Conservation (phyloP, 1,139 yeast species). For the Yamadazyma songkhlaensis region DNA sequence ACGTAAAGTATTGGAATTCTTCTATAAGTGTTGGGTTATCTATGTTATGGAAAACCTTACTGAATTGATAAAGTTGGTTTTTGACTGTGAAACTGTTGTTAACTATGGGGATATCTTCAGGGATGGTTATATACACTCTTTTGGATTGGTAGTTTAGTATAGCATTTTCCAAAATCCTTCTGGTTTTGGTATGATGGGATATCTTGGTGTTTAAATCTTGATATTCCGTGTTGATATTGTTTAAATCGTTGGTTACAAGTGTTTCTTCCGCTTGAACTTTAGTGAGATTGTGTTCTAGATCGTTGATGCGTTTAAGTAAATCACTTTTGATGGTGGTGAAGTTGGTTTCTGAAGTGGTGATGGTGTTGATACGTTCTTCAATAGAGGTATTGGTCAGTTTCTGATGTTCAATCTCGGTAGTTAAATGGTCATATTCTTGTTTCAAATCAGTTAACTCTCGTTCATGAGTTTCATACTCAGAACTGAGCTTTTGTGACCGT, state of each 20-base stretch:
- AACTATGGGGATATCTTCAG: slow-evolving; percentile 1
- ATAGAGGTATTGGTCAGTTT: neutral
- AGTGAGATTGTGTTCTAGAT: slow-evolving; percentile 11
- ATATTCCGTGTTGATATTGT: slow-evolving; percentile 1
- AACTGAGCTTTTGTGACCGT: slow-evolving; percentile 2
- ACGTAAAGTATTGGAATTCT: slow-evolving; percentile 10
- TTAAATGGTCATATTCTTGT: slow-evolving; percentile 11
- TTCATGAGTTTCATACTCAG: neutral
- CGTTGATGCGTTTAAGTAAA: slow-evolving; percentile 7
- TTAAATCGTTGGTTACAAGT: slow-evolving; percentile 3
- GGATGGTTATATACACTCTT: slow-evolving; percentile 28
- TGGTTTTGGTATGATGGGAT: slow-evolving; percentile 21
- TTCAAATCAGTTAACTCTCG: neutral
- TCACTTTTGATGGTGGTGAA: slow-evolving; percentile 8
- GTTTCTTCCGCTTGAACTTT: slow-evolving; percentile 7
- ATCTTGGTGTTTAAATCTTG: slow-evolving; percentile 8
- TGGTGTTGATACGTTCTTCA: neutral
- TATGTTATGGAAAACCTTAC: slow-evolving; percentile 17
- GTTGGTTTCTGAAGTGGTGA: slow-evolving; percentile 6
- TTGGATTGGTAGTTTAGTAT: slow-evolving; percentile 47
- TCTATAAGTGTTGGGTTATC: slow-evolving; percentile 6
- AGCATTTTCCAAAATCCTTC: slow-evolving; percentile 49
- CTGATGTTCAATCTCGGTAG: slow-evolving; percentile 2
- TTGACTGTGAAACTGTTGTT: slow-evolving; percentile 4
- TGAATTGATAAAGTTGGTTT: slow-evolving; percentile 15